Percentiles rank a stretch among this genome's conserved stretches.
These are phyloP conservation scores for Pseudomicrostroma phylloplanum DNA, from an alignment of 1,284 basidiomycete species.

Conservation along the genomic window DNA sequence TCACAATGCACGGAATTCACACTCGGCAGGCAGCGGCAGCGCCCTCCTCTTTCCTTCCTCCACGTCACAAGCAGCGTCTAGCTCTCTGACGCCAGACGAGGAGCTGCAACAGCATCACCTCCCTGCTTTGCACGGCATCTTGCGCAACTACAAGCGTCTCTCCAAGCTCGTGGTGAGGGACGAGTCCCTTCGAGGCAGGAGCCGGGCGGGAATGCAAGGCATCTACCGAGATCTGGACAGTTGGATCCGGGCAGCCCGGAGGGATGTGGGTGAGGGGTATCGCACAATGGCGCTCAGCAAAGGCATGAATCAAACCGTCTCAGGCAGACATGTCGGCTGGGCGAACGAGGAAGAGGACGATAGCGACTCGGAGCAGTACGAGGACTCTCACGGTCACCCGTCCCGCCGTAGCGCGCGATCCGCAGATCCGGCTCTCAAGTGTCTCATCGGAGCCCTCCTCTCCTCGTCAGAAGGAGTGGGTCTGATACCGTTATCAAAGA, in stretches of 20 bases:
- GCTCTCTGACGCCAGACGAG: not conserved
- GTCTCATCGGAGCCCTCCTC: slow-evolving; percentile 16
- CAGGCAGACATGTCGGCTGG: no score
- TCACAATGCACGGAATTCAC: not conserved
- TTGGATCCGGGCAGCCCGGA: slow-evolving; percentile 16
- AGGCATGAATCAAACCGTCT: not conserved
- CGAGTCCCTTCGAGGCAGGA: slow-evolving; percentile 23
- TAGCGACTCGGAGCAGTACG: slow-evolving; percentile 13
- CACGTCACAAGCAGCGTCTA: not conserved
- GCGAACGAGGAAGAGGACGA: slow-evolving; percentile 13
- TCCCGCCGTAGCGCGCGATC: slow-evolving; percentile 14
- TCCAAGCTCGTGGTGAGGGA: slow-evolving; percentile 30
- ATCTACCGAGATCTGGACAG: slow-evolving; percentile 21
- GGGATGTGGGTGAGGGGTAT: not conserved
- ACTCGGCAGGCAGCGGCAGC: not conserved
- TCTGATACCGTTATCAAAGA: slow-evolving; percentile 20
- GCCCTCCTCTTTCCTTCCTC: slow-evolving; percentile 11
- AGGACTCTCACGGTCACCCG: slow-evolving; percentile 18
- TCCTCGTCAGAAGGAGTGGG: slow-evolving; percentile 11
- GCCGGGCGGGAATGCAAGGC: slow-evolving; percentile 18
- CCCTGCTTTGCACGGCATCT: slow-evolving; percentile 12
- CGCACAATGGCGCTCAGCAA: slow-evolving; percentile 1
- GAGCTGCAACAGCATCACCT: no score
- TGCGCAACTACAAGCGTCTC: slow-evolving; percentile 31
- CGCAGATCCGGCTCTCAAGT: slow-evolving; percentile 15